Evolutionary conservation across 1,284 basidiomycete genomes (phyloP).

Genomic region (Xerocomus alliaceus): DNA sequence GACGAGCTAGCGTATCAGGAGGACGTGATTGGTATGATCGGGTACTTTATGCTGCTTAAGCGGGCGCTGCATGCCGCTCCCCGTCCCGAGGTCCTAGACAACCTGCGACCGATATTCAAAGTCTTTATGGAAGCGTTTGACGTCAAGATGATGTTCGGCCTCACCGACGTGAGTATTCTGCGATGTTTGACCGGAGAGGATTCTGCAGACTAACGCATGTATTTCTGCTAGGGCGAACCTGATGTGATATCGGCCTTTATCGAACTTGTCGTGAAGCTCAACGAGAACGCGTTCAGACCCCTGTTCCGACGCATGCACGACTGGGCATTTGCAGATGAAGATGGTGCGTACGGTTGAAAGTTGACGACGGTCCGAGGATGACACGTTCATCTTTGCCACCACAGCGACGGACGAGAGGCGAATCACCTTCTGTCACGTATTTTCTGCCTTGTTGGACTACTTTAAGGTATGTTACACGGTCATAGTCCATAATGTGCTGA

Average conservation of each 20-base stretch:
- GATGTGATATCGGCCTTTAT: conserved; percentile 78
- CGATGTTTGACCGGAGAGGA: not conserved
- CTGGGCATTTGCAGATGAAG: conserved; percentile 83
- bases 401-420: conserved; percentile 54
- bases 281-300: conserved; percentile 92
- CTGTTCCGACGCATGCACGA: conserved; percentile 92
- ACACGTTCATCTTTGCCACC: not conserved
- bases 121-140: conserved; percentile 86
- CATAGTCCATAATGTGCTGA: not conserved
- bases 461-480: conserved; percentile 71
- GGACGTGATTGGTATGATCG: conserved; percentile 44
- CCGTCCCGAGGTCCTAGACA: conserved; percentile 68
- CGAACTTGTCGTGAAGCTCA: conserved; percentile 91
- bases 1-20: conserved; percentile 20
- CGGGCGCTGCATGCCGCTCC: conserved; percentile 70
- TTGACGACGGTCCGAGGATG: not conserved
- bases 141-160: conserved; percentile 46
- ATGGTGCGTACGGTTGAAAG: conserved; percentile 48
- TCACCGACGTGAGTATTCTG: conserved; percentile 42
- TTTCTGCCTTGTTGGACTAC: conserved; percentile 76
- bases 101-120: conserved; percentile 79
- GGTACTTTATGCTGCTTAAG: conserved; percentile 75
- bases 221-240: conserved; percentile 54
- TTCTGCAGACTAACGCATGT: not conserved
- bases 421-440: conserved; percentile 76